phyloP scores from a whole-genome alignment of 129 eudicot genomes.

The Pseudognaphalium luteoalbum region DNA sequence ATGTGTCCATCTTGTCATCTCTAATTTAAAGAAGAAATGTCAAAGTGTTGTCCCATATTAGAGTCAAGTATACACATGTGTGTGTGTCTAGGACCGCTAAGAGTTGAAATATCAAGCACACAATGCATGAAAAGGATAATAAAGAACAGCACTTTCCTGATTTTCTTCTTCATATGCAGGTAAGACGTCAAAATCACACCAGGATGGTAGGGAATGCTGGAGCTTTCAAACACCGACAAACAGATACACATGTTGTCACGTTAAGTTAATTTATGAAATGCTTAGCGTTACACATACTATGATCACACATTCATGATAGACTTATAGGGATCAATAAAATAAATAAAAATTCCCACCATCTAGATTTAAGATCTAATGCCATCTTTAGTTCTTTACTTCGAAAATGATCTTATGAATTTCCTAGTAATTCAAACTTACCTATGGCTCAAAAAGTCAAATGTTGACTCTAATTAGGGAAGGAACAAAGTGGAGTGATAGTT shows the following conservation, averaged over 20 bases:
- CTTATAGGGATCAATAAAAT: constrained; percentile 14
- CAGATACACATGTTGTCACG: constrained; percentile 13
- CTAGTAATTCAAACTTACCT: not conserved
- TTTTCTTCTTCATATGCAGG: constrained; percentile 12
- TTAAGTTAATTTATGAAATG: constrained; percentile 5
- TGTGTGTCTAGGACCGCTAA: constrained; percentile 10
- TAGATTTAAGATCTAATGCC: not conserved
- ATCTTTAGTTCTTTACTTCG: not conserved
- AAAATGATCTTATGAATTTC: constrained; percentile 7
- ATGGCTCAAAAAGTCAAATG: not conserved
- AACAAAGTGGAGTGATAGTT: not conserved
- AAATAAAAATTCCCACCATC: not conserved
- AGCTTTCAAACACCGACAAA: constrained; percentile 23
- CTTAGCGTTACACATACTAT: not conserved
- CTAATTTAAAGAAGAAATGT: not conserved
- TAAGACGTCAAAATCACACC: constrained; percentile 21
- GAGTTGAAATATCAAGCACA: not conserved
- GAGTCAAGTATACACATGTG: constrained; percentile 6
- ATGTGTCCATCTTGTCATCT: constrained; percentile 1
- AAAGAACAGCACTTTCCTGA: not conserved
- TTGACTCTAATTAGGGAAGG: not conserved
- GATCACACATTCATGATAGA: constrained; percentile 16
- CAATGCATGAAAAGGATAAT: not conserved
- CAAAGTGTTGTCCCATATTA: not conserved
- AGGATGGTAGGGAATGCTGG: constrained; percentile 7